Percentiles rank a stretch among this genome's conserved stretches.
phyloP scores from a whole-genome alignment of 78 protist genomes.

The Trichosphaerium sp. region DNA sequence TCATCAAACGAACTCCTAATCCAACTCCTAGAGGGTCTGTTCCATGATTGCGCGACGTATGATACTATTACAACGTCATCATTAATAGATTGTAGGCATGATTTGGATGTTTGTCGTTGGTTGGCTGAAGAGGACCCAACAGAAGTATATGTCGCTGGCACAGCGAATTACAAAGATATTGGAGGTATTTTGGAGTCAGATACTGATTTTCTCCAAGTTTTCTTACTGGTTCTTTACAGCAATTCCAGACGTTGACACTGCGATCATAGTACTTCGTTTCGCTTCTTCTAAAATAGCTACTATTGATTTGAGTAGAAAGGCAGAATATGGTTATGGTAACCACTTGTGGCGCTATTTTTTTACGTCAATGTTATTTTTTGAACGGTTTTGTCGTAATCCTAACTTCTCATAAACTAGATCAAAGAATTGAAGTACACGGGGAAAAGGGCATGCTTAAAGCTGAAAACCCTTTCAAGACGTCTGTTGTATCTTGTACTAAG shows the following conservation, averaged over 20 bases:
- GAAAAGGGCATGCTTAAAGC: conserved; percentile 1
- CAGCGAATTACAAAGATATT: background rate
- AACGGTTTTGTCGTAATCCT: no score
- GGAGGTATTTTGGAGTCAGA: no score
- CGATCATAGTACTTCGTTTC: background rate
- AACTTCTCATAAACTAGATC: no score
- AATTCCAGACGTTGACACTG: conserved; percentile 8
- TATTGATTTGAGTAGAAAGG: conserved; percentile 4
- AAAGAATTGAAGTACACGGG: background rate
- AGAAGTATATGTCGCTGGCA: background rate
- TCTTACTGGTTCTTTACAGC: background rate
- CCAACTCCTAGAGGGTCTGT: background rate
- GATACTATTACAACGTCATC: background rate
- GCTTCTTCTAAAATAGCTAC: background rate
- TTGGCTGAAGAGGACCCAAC: background rate
- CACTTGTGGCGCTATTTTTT: background rate
- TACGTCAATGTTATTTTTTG: background rate
- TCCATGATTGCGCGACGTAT: background rate
- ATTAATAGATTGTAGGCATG: background rate
- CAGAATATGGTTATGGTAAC: conserved; percentile 7
- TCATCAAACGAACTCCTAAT: no score
- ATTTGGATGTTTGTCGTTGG: background rate
- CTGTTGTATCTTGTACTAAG: background rate
- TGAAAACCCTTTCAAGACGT: background rate
- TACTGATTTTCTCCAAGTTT: background rate